Evolutionary conservation across 2,329 filamentous ascomycete genomes (phyloP), one percentile per base, ranked within the genome.

Genomic region (Scopulariopsis brevicaulis): DNA sequence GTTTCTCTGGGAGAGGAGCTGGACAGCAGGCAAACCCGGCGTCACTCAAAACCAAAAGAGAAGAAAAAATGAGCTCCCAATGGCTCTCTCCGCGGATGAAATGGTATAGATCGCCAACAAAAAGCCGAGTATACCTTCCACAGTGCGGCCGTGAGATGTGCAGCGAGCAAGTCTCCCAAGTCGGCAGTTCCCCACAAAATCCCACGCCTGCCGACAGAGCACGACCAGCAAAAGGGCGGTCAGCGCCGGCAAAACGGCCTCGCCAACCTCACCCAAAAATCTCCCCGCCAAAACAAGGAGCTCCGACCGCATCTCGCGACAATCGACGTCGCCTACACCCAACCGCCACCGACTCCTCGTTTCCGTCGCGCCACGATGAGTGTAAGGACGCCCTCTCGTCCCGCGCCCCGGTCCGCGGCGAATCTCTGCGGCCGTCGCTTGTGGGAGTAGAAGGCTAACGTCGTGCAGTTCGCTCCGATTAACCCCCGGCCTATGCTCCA

Each of bases 401-500:
- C 37, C 12, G 18, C 37, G 18, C 37, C 37, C 4, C 12, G 37
- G 12, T 6, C 3, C 4, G 12, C 18, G 37, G 37, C 37, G 12
- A 5, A 15, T 32, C 4, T 32, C 4, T 8, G 28, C 28, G 28
- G 28, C 4, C 28, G 28, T 32, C 8, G 28, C 28, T 4, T 32
- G 8, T 32, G 28, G 28, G 28, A 32, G 28, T 4, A 32, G 28
- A 32, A 18, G 18, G 40, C 40, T 46, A 46, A 46, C 18, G n/a
- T n/a, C 12, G 40, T 6, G 15, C 25, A 53, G 51, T 95, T 96
- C 77, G 86, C 95, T 72, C 94, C 94, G 63, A 80, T 97, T 69
- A 99, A 99, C 81, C 94, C 94, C 69, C 90, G 93, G 73, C 94
- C 94, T 51, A 91, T 96, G 82, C 87, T 99, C 70, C 91, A 96